Evolutionary conservation across 371 early-diverging fungal genomes (phyloP).

Genomic region (Rhizopus stolonifer): DNA sequence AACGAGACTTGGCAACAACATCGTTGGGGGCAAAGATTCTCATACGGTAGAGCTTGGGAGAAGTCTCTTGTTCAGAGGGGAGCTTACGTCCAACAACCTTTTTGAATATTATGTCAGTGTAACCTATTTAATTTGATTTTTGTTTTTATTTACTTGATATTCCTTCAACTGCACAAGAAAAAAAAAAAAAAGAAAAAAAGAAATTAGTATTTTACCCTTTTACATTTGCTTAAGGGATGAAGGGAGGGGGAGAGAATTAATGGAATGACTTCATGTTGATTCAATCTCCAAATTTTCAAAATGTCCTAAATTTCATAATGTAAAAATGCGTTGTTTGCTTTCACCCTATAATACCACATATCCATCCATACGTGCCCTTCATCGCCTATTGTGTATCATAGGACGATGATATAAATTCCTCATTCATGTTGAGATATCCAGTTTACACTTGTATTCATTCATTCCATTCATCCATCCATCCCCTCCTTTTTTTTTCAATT

Average conservation of each 20-base stretch:
- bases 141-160: conserved; percentile 7
- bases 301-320: too few species aligned
- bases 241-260: too few species aligned
- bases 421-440: conserved; percentile 2
- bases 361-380: background rate
- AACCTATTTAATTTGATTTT: background rate
- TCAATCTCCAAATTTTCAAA: too few species aligned
- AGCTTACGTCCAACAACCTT: conserved; percentile 68
- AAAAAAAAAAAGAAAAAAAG: background rate
- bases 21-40: conserved; percentile 96
- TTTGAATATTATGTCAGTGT: background rate
- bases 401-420: background rate
- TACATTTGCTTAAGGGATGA: too few species aligned
- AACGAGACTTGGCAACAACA: conserved; percentile 95
- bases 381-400: background rate
- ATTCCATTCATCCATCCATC: conserved; percentile 1
- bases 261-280: too few species aligned
- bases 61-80: conserved; percentile 84
- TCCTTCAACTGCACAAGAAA: conserved; percentile 14
- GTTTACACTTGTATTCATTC: background rate
- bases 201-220: background rate
- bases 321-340: background rate
- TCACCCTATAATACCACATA: background rate
- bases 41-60: conserved; percentile 94
- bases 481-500: background rate